phyloP scores from a whole-genome alignment of 768 basidiomycete genomes.

The Mycena leptocephala region DNA sequence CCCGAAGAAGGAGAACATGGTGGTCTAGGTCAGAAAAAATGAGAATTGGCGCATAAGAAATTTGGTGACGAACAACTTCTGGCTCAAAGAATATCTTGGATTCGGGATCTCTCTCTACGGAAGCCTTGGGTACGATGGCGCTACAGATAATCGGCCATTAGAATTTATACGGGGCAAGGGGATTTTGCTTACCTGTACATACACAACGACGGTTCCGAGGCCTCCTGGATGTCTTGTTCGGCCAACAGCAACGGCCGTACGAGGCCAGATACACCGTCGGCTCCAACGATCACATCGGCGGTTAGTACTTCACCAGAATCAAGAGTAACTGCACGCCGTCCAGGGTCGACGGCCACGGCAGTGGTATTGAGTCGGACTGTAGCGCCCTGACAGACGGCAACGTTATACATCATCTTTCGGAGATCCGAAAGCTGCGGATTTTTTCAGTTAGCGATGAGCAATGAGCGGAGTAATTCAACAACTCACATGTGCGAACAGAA shows the following conservation, averaged over 20 bases:
- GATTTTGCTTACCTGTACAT: conserved; percentile 62
- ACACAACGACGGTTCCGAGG: conserved; percentile 42
- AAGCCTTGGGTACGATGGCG: conserved; percentile 53
- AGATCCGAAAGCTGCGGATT: conserved; percentile 65
- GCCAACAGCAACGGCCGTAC: conserved; percentile 52
- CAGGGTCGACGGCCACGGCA: conserved; percentile 49
- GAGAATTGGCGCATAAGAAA: neutral
- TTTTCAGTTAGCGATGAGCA: neutral
- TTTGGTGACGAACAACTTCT: conserved; percentile 39
- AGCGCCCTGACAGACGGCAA: conserved; percentile 63
- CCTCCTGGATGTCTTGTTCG: conserved; percentile 44
- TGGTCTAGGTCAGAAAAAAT: conserved; percentile 36
- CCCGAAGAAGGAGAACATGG: conserved; percentile 57
- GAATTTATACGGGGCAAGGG: neutral
- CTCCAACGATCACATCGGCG: conserved; percentile 71
- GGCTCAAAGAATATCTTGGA: conserved; percentile 51
- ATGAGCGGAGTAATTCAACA: neutral
- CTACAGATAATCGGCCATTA: conserved; percentile 5
- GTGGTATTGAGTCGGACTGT: conserved; percentile 53
- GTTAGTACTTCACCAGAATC: conserved; percentile 58
- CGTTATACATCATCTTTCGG: conserved; percentile 63
- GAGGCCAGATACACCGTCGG: conserved; percentile 66
- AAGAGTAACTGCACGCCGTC: conserved; percentile 49
- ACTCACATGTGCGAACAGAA: conserved; percentile 22
- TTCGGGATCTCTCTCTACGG: conserved; percentile 58